Evolutionary conservation across 1,139 yeast genomes (phyloP).

Genomic region (Suhomyces chickasaworum): DNA sequence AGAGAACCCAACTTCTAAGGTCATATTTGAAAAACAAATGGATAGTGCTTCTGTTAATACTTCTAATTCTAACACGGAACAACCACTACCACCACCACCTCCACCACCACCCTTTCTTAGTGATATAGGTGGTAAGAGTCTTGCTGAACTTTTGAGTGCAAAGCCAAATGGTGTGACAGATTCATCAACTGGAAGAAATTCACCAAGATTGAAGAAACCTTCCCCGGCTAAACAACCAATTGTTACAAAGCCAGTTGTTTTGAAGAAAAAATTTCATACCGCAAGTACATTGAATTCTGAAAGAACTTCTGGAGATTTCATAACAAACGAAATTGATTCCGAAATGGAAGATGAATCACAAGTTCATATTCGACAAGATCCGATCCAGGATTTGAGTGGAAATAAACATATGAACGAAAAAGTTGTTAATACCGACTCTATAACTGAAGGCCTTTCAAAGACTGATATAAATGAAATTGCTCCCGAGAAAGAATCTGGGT

Average conservation of each 20-base stretch:
- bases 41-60: background rate
- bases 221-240: conserved; percentile 33
- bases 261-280: conserved; percentile 37
- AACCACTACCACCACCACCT: too few relatives aligned
- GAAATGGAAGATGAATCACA: background rate
- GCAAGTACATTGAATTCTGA: conserved; percentile 8
- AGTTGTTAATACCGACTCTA: background rate
- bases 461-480: background rate
- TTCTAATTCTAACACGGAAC: conserved; percentile 1
- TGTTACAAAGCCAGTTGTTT: conserved; percentile 38
- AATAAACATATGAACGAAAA: background rate
- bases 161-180: conserved; percentile 14
- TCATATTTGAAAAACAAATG: background rate
- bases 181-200: conserved; percentile 17
- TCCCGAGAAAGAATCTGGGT: background rate
- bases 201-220: conserved; percentile 23
- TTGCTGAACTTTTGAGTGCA: conserved; percentile 42
- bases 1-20: conserved; percentile 10
- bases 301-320: background rate
- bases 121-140: conserved; percentile 30
- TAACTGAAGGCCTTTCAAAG: background rate
- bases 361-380: background rate
- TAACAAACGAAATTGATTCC: background rate
- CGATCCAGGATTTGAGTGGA: background rate
- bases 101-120: conserved; percentile 21